Conservation (phyloP, 2,329 filamentous ascomycete genomes). For the Calonectria crousiana region DNA sequence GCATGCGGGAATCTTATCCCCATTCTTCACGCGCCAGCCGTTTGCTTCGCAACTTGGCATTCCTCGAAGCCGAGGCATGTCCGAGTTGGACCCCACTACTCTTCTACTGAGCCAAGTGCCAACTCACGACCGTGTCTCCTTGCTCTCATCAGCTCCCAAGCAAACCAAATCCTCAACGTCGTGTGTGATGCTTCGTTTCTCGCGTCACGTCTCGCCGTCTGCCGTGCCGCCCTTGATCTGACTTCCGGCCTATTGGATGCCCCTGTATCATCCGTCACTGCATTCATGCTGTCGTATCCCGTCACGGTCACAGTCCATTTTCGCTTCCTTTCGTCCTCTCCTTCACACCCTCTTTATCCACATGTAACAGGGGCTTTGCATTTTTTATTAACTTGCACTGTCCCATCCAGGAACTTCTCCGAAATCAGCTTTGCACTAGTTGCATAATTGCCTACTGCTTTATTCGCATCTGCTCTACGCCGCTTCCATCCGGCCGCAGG, state of each 20-base stretch:
- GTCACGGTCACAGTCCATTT: constrained; percentile 23
- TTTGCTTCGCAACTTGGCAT: constrained; percentile 2
- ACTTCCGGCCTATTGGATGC: background rate
- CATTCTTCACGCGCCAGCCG: constrained; percentile 16
- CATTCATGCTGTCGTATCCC: constrained; percentile 35
- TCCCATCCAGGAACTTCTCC: constrained; percentile 35
- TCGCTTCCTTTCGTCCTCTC: constrained; percentile 25
- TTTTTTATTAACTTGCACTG: constrained; percentile 33
- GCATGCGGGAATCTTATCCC: constrained; percentile 20
- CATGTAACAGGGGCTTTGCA: constrained; percentile 33
- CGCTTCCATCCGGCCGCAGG: constrained; percentile 35
- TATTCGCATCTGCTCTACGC: background rate
- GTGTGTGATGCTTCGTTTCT: background rate
- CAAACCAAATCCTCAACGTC: background rate
- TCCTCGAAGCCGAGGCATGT: constrained; percentile 21
- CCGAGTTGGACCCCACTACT: background rate
- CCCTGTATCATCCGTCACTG: constrained; percentile 32
- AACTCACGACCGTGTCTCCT: constrained; percentile 11
- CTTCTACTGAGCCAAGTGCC: constrained; percentile 3
- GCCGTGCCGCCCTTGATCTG: constrained; percentile 1
- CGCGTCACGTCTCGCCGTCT: background rate
- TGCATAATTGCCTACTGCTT: background rate
- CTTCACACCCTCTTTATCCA: constrained; percentile 38
- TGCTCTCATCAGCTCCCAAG: background rate
- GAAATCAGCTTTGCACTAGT: background rate